phyloP scores from a whole-genome alignment of 2,329 filamentous ascomycete species.

The Chrysoporthe cubensis region DNA sequence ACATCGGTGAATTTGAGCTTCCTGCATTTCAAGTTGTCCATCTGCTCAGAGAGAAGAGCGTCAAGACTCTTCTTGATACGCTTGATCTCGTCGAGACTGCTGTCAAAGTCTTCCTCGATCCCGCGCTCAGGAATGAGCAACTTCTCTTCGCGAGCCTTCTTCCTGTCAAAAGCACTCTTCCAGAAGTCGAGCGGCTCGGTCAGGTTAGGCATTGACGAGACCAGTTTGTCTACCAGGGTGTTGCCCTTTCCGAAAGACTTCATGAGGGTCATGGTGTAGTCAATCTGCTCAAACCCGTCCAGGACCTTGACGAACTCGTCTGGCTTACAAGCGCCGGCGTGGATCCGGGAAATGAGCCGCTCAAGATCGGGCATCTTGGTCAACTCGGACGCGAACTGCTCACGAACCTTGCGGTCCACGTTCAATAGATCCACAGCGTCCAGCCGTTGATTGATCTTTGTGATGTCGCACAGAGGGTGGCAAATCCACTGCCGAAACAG shows the following conservation, averaged over 20 bases:
- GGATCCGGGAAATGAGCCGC: constrained; percentile 89
- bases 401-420: constrained; percentile 76
- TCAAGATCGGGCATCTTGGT: constrained; percentile 94
- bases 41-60: constrained; percentile 70
- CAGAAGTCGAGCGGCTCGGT: constrained; percentile 76
- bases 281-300: constrained; percentile 96
- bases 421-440: constrained; percentile 95
- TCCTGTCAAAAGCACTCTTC: constrained; percentile 89
- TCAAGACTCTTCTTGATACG: constrained; percentile 75
- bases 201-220: constrained; percentile 85
- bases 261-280: constrained; percentile 86
- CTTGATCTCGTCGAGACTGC: constrained; percentile 76
- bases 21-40: constrained; percentile 74
- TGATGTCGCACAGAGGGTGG: constrained; percentile 85
- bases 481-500: constrained; percentile 97
- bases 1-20: constrained; percentile 79
- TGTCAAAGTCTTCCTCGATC: constrained; percentile 90
- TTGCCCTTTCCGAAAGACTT: constrained; percentile 74
- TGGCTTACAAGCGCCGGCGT: constrained; percentile 86
- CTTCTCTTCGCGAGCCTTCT: constrained; percentile 76
- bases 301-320: constrained; percentile 93
- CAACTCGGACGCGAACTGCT: constrained; percentile 86
- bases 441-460: constrained; percentile 88
- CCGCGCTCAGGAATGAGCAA: constrained; percentile 83
- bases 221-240: constrained; percentile 81